Percentiles rank a stretch among this genome's conserved stretches.
These are phyloP conservation scores for Hippophae gyantsensis DNA, from an alignment of 306 rosid genomes.

Conservation along the genomic window DNA sequence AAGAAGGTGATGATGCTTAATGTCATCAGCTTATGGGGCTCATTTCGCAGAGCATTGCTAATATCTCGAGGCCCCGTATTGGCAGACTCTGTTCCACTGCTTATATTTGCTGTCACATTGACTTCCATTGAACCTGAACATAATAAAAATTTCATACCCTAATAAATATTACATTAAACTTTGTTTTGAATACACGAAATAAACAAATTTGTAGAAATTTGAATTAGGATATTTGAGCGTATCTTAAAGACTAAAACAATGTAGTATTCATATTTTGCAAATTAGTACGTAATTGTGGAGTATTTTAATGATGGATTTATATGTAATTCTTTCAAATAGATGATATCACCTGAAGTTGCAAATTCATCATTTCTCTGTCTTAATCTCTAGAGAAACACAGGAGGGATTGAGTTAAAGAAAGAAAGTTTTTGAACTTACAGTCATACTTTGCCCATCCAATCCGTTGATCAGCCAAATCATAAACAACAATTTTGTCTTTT, in stretches of 20 bases:
- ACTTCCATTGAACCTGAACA: constrained; percentile 42
- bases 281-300: too few relatives aligned
- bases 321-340: too few relatives aligned
- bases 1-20: constrained; percentile 30
- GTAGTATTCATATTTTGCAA: too few relatives aligned
- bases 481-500: constrained; percentile 62
- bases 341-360: too few relatives aligned
- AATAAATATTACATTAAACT: background rate
- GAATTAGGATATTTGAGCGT: too few relatives aligned
- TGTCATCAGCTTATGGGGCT: constrained; percentile 16
- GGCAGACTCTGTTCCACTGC: constrained; percentile 40
- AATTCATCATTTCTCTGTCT: too few relatives aligned
- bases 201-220: background rate
- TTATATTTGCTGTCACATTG: constrained; percentile 39
- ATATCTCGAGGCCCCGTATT: constrained; percentile 38
- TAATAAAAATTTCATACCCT: background rate
- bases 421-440: constrained; percentile 43
- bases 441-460: constrained; percentile 72
- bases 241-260: too few relatives aligned
- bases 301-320: too few relatives aligned
- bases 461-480: constrained; percentile 64
- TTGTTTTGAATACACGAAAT: background rate
- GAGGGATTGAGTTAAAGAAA: background rate
- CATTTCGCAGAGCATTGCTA: constrained; percentile 20
- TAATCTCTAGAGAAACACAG: too few relatives aligned